phyloP scores from a whole-genome alignment of 805 yeast genomes.

The Candida golubevii region DNA sequence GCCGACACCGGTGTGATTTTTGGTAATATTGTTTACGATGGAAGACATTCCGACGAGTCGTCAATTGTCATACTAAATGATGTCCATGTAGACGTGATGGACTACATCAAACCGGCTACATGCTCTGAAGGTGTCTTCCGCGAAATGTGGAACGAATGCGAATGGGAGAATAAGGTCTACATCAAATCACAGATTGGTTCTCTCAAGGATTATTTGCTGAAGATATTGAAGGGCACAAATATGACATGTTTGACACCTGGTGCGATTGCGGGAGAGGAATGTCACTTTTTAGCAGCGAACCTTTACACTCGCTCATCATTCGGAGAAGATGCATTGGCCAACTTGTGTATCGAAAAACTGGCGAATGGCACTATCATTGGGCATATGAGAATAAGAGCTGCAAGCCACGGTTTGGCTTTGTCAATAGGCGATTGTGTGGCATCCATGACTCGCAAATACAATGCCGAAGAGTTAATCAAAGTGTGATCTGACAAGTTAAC shows the following conservation, averaged over 20 bases:
- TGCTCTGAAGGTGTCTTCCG: constrained; percentile 89
- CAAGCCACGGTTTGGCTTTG: constrained; percentile 95
- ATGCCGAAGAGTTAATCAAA: no score
- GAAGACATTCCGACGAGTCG: constrained; percentile 85
- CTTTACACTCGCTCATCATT: constrained; percentile 87
- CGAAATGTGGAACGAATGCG: constrained; percentile 98
- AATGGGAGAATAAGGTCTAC: constrained; percentile 98
- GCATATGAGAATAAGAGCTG: constrained; percentile 92
- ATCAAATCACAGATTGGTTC: constrained; percentile 65
- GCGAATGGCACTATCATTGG: constrained; percentile 77
- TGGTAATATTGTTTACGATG: constrained; percentile 95
- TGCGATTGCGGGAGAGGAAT: constrained; percentile 83
- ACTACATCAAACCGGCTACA: constrained; percentile 92
- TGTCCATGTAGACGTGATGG: constrained; percentile 94
- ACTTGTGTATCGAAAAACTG: constrained; percentile 84
- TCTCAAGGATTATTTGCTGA: constrained; percentile 73
- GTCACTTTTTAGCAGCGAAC: constrained; percentile 91
- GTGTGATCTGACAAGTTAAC: no score
- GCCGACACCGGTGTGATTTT: constrained; percentile 98
- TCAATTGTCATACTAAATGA: constrained; percentile 90
- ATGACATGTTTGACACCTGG: constrained; percentile 93
- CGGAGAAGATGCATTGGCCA: constrained; percentile 97
- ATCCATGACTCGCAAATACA: constrained; percentile 56
- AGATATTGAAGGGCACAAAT: constrained; percentile 76
- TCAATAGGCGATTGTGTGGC: constrained; percentile 94